These are phyloP conservation scores for Pterocarpus santalinus DNA, from an alignment of 306 rosid genomes.

Conservation along the genomic window DNA sequence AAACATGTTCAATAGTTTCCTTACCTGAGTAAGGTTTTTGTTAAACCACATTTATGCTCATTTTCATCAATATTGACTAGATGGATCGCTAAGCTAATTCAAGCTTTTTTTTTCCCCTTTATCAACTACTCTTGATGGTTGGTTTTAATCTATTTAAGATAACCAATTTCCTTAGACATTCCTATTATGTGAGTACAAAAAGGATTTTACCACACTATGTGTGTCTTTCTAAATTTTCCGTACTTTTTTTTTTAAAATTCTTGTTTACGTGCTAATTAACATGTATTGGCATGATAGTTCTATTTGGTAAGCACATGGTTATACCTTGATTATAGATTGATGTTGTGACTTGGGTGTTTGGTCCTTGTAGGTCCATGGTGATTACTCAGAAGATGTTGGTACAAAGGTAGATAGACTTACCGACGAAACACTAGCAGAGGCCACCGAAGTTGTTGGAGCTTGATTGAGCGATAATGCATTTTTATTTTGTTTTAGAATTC, in stretches of 20 bases:
- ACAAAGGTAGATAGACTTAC: slow-evolving; percentile 87
- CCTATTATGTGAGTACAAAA: background rate
- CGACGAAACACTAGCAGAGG: slow-evolving; percentile 67
- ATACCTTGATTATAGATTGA: background rate
- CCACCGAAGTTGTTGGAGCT: slow-evolving; percentile 78
- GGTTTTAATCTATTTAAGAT: background rate
- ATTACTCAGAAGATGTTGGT: slow-evolving; percentile 77
- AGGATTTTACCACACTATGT: background rate
- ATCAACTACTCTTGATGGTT: background rate
- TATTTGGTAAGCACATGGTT: background rate
- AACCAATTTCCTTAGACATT: background rate
- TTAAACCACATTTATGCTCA: background rate
- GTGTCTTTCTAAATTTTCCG: background rate
- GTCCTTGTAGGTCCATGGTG: slow-evolving; percentile 79
- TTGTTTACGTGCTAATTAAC: too few species aligned
- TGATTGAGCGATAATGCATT: slow-evolving; percentile 41
- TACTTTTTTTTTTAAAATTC: background rate
- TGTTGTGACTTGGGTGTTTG: background rate
- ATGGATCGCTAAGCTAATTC: background rate
- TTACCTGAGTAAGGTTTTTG: background rate
- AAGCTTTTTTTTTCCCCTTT: background rate
- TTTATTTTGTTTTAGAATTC: slow-evolving; percentile 31
- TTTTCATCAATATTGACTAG: background rate
- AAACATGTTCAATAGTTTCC: background rate
- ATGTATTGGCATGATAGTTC: too few species aligned